Conservation (phyloP, 2,329 filamentous ascomycete genomes). For the Monilinia polystroma region DNA sequence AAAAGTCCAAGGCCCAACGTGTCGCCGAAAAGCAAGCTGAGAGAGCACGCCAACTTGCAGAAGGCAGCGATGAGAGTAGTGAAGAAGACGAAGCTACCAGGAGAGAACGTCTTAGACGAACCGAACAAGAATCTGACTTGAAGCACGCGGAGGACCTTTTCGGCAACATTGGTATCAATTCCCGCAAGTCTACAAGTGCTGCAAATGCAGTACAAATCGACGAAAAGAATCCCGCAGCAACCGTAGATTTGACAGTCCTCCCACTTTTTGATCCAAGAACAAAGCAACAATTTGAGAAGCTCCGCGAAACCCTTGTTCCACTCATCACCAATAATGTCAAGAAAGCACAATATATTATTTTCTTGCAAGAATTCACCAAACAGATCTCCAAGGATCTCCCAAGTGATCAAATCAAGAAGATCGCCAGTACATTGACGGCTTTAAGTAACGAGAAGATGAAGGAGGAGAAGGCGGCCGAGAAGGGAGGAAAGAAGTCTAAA, state of each 20-base stretch:
- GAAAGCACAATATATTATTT: conserved; percentile 87
- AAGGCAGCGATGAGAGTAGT: conserved; percentile 57
- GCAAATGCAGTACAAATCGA: conserved; percentile 68
- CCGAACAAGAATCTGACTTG: conserved; percentile 85
- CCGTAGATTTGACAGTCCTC: conserved; percentile 77
- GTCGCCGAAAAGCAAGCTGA: conserved; percentile 75
- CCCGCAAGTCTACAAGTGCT: conserved; percentile 66
- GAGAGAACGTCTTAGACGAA: conserved; percentile 71
- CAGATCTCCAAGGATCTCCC: conserved; percentile 82
- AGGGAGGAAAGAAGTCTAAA: conserved; percentile 95
- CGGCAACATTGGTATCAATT: conserved; percentile 66
- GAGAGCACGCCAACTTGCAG: conserved; percentile 52
- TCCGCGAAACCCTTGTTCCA: conserved; percentile 77
- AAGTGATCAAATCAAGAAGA: conserved; percentile 95
- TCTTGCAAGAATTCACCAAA: conserved; percentile 89
- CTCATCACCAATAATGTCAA: conserved; percentile 72
- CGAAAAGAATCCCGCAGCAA: conserved; percentile 69
- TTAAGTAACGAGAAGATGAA: conserved; percentile 97
- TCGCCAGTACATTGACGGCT: conserved; percentile 81
- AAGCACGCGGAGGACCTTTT: conserved; percentile 90
- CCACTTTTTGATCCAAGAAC: conserved; percentile 86
- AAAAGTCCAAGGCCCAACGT: conserved; percentile 85
- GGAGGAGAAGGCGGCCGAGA: conserved; percentile 93
- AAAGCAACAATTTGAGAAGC: conserved; percentile 78
- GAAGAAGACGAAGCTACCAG: conserved; percentile 70